A percentile compares a stretch with the other conserved stretches of the same genome.
These are phyloP conservation scores for Suillus ampliporus DNA, from an alignment of 768 basidiomycete genomes.

Conservation along the genomic window DNA sequence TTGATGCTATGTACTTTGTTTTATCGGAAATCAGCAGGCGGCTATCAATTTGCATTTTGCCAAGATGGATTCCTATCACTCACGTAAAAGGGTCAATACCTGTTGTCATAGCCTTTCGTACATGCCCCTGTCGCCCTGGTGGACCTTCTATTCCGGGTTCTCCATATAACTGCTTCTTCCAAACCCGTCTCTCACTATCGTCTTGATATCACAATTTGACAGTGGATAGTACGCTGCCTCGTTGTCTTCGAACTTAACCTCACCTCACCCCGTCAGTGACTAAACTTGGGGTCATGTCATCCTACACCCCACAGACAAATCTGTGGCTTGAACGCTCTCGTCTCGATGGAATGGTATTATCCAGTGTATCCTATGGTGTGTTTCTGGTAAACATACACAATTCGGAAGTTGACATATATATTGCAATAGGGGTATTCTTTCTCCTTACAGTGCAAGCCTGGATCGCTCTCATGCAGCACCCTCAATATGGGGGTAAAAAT, in stretches of 20 bases:
- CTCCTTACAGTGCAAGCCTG: background rate
- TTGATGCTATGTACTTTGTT: too few species aligned
- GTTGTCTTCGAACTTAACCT: background rate
- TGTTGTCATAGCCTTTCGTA: too few species aligned
- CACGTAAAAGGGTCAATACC: too few species aligned
- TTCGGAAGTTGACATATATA: background rate
- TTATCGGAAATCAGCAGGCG: too few species aligned
- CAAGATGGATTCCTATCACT: too few species aligned
- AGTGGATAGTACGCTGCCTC: too few species aligned
- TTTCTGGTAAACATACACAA: background rate
- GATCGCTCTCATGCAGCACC: background rate
- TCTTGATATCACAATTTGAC: background rate
- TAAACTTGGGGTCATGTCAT: conserved; percentile 20
- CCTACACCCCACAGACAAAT: conserved; percentile 23
- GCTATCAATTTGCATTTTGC: too few species aligned
- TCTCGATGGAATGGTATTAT: conserved; percentile 27
- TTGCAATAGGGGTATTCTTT: conserved; percentile 19
- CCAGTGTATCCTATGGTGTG: conserved; percentile 28
- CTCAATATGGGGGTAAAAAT: background rate
- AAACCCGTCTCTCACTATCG: background rate
- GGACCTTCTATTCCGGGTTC: too few species aligned
- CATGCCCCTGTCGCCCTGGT: too few species aligned
- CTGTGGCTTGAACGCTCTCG: conserved; percentile 34
- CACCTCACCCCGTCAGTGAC: background rate
- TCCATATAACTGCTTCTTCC: too few species aligned